These are phyloP conservation scores for Volvox reticuliferus DNA, from an alignment of 139 green algal genomes.

Conservation along the genomic window DNA sequence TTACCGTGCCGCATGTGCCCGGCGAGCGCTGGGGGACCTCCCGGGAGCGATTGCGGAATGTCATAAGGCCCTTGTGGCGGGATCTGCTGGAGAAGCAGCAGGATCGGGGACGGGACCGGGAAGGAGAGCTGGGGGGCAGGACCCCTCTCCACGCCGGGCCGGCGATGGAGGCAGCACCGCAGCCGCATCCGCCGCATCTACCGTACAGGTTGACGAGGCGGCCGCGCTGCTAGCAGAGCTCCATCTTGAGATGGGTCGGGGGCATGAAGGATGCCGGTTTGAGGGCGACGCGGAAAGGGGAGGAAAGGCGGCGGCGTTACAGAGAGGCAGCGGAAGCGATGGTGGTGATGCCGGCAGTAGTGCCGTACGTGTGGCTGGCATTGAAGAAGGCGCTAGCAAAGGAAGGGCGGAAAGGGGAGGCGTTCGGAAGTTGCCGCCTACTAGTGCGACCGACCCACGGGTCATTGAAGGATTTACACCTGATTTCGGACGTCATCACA, in stretches of 20 bases:
- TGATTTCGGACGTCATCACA: constrained; percentile 25
- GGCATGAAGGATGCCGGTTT: not conserved
- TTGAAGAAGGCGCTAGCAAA: too few relatives aligned
- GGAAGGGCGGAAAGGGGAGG: not conserved
- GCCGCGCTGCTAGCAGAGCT: constrained; percentile 21
- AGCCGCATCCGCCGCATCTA: not conserved
- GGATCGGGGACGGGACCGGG: not conserved
- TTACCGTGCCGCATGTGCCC: constrained; percentile 45
- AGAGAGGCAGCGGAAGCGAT: not conserved
- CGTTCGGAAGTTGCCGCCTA: not conserved
- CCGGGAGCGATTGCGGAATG: constrained; percentile 13
- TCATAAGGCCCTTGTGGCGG: not conserved
- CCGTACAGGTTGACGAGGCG: not conserved
- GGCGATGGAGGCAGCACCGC: not conserved
- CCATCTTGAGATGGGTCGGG: not conserved
- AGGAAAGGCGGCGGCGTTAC: not conserved
- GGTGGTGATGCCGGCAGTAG: not conserved
- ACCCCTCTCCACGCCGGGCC: not conserved
- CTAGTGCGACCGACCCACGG: not conserved
- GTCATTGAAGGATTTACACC: not conserved
- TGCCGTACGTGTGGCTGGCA: not conserved
- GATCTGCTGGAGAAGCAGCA: not conserved
- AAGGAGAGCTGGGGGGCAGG: not conserved
- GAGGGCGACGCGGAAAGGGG: not conserved
- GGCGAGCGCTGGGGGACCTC: constrained; percentile 9